Conservation (phyloP, 2,329 filamentous ascomycete species). For the Stagonosporopsis tanaceti region DNA sequence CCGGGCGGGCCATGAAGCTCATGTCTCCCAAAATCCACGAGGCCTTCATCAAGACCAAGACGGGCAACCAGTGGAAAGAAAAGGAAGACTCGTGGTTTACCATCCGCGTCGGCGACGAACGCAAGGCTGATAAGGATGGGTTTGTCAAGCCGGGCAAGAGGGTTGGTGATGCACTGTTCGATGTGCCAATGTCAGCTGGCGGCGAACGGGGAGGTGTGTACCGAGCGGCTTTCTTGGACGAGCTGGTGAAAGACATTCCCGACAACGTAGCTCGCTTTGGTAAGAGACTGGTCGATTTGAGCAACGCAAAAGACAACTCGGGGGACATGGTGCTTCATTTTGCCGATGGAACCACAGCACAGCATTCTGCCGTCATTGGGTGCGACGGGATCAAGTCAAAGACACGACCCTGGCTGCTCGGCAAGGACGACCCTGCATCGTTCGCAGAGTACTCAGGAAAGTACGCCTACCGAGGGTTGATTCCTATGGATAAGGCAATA, state of each 20-base stretch:
- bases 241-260: conserved; percentile 59
- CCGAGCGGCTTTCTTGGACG: conserved; percentile 60
- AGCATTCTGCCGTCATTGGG: conserved; percentile 63
- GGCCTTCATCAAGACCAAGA: conserved; percentile 54
- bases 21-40: conserved; percentile 55
- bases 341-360: conserved; percentile 56
- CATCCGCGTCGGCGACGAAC: conserved; percentile 42
- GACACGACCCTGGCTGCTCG: conserved; percentile 63
- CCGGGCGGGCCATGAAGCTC: conserved; percentile 62
- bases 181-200: conserved; percentile 33
- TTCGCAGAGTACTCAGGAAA: conserved; percentile 64
- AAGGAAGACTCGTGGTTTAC: conserved; percentile 42
- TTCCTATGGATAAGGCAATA: conserved; percentile 66
- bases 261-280: conserved; percentile 53
- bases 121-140: conserved; percentile 42
- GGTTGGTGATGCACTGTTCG: conserved; percentile 42
- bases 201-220: conserved; percentile 52
- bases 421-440: conserved; percentile 52
- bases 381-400: conserved; percentile 72
- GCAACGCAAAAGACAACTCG: conserved; percentile 39
- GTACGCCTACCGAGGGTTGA: conserved; percentile 69
- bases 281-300: conserved; percentile 49
- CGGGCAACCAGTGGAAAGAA: conserved; percentile 45
- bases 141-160: conserved; percentile 39
- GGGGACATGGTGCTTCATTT: conserved; percentile 53